A percentile compares a stretch with the other conserved stretches of the same genome.
These are phyloP conservation scores for Escallonia rubra DNA, from an alignment of 129 eudicot species.

Conservation along the genomic window DNA sequence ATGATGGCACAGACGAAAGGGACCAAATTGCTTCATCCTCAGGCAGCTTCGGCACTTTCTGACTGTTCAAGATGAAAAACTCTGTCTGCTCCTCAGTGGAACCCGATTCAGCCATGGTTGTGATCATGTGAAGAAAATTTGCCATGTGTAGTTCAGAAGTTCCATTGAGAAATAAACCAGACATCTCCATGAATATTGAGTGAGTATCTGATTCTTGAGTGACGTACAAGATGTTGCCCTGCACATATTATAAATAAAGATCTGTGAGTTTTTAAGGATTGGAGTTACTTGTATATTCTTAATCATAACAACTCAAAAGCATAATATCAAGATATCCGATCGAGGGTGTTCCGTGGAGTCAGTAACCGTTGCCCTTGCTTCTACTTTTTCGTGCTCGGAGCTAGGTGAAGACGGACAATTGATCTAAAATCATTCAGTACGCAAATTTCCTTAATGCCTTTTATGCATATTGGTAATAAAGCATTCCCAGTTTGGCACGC, in stretches of 20 bases:
- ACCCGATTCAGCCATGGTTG: constrained; percentile 79
- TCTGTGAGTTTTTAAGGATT: background rate
- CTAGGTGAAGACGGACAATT: too few species aligned
- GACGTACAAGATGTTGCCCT: constrained; percentile 59
- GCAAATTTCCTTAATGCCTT: too few species aligned
- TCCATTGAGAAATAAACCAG: constrained; percentile 52
- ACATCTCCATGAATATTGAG: constrained; percentile 65
- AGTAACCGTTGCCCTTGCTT: too few species aligned
- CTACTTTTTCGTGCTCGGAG: too few species aligned
- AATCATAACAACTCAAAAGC: too few species aligned
- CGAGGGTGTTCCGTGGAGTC: too few species aligned
- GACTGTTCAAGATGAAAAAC: constrained; percentile 60
- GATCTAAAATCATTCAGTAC: too few species aligned
- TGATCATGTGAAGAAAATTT: constrained; percentile 85
- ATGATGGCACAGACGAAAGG: constrained; percentile 25
- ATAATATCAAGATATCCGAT: too few species aligned
- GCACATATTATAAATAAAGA: background rate
- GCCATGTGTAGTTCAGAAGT: constrained; percentile 65
- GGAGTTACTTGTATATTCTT: too few species aligned
- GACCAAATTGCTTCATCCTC: constrained; percentile 63
- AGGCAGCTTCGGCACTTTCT: constrained; percentile 71
- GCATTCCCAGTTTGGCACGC: too few species aligned
- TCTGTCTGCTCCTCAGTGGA: constrained; percentile 72
- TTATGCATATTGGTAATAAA: too few species aligned
- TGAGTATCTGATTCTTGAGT: constrained; percentile 63